Evolutionary conservation across 257 asterid genomes (phyloP).

Genomic region (Agastache rugosa): DNA sequence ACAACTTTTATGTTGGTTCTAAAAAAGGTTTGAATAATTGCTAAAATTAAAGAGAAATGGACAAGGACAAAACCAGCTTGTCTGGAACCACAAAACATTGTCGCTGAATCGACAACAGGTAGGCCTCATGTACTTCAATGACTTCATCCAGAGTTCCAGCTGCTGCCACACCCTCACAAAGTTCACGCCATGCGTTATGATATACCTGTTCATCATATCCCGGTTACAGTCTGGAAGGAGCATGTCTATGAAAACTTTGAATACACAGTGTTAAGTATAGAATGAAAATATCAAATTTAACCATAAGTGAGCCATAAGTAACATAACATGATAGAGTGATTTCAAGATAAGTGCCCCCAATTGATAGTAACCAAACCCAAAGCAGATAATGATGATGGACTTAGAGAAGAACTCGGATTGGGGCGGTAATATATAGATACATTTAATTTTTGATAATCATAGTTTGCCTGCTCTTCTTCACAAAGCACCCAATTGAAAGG

Average conservation of each 20-base stretch:
- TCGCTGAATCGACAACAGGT: conserved; percentile 82
- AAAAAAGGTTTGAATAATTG: conserved; percentile 6
- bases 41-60: conserved; percentile 17
- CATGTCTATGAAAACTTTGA: conserved; percentile 19
- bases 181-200: conserved; percentile 98
- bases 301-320: conserved; percentile 3
- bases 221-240: conserved; percentile 30
- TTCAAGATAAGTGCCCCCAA: conserved; percentile 2
- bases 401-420: not conserved
- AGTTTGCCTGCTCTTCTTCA: not conserved
- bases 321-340: not conserved
- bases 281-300: conserved; percentile 21
- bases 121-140: conserved; percentile 91
- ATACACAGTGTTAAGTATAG: conserved; percentile 6
- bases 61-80: conserved; percentile 72
- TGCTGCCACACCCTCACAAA: conserved; percentile 83
- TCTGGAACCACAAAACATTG: conserved; percentile 97
- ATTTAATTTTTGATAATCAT: not conserved
- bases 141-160: conserved; percentile 95
- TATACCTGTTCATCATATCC: conserved; percentile 64
- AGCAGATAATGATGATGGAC: not conserved
- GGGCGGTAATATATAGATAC: not conserved
- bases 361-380: conserved; percentile 25
- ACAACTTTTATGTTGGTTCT: conserved; percentile 27
- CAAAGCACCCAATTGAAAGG: not conserved